Evolutionary conservation across 1,139 yeast genomes (phyloP).

Genomic region (Meyerozyma smithsonii): DNA sequence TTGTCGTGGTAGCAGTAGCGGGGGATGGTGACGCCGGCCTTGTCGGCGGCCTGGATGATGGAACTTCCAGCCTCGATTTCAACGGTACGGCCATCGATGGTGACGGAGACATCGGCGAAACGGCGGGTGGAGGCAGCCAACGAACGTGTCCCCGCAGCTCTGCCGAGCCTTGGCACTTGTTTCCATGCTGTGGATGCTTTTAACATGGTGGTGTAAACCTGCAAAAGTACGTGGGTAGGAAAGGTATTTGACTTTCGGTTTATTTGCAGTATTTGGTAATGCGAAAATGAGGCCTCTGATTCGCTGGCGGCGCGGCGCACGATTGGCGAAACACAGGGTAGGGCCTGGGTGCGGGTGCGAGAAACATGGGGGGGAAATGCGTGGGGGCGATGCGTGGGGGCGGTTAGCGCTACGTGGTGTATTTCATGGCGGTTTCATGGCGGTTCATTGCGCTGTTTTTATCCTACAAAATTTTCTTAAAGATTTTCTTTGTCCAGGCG

Average conservation of each 20-base stretch:
- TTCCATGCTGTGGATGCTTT: slow-evolving; percentile 17
- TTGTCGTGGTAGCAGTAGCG: slow-evolving; percentile 91
- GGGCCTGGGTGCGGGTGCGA: background rate
- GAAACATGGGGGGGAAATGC: background rate
- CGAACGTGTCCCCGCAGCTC: background rate
- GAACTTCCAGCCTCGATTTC: slow-evolving; percentile 84
- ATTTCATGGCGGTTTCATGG: too few species aligned
- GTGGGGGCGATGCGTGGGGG: background rate
- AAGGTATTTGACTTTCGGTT: background rate
- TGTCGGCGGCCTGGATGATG: slow-evolving; percentile 86
- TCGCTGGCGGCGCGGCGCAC: slow-evolving; percentile 18
- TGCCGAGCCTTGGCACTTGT: background rate
- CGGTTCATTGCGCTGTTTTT: background rate
- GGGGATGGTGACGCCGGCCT: slow-evolving; percentile 85
- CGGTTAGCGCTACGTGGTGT: too few species aligned
- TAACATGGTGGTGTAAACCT: slow-evolving; percentile 9
- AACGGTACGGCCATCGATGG: slow-evolving; percentile 75
- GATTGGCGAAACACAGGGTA: background rate
- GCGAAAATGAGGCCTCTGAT: slow-evolving; percentile 28
- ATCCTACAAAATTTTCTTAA: too few species aligned
- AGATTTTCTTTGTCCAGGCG: background rate
- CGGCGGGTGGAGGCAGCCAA: slow-evolving; percentile 13
- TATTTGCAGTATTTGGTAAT: slow-evolving; percentile 4
- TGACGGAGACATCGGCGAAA: slow-evolving; percentile 63
- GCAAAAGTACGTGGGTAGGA: background rate